Evolutionary conservation across 1,139 yeast species (phyloP), one percentile per base, ranked within the genome.

Genomic region (Geotrichum europaeum): DNA sequence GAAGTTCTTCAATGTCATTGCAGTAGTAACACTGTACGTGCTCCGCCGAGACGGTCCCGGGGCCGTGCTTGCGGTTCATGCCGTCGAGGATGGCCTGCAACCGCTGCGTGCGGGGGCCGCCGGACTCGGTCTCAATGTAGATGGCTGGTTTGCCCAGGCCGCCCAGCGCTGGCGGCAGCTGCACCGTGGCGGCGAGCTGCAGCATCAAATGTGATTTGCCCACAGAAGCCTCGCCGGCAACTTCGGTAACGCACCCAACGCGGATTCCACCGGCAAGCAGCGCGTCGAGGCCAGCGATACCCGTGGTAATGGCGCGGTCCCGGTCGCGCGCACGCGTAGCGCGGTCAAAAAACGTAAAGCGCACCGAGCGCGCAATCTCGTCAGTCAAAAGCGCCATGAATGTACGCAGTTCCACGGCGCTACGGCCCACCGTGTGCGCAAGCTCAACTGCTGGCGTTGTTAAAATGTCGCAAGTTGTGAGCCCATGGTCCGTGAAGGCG

Each of bases 181-280:
- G 91, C 7, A 85, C 82, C 3, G 84, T 75, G 9, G 83, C 74
- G 1, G 87, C 77, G 55, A 90, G 68, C 65, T 87, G 94, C 73
- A 86, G 79, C 40, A 87, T 73, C 10, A 91, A 73, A 67, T 90
- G 95, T 0, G 96, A 85, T 70, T 91, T 91, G 0, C 96, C 97
- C 2, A 88, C 81, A 0, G 96, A 89, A 63, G 95, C 85, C 49
- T 86, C 88, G 0, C 98, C 98, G 66, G 85, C 85, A 2, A 92
- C 71, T 73, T 92, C 98, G 0, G 95, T 87, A 2, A 92, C 74
- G 51, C 82, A 79, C 2, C 91, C 86, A 0, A 82, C 67, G 0
- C 82, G 83, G 3, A 91, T 78, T 0, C 97, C 97, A 0, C 73
- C 61, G 18, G 54, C 56, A 13, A 59, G 36, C 7, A 56, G n/a